Percentiles rank a stretch among this genome's conserved stretches.
These are phyloP conservation scores for Aspergillus aculeatinus DNA, from an alignment of 2,329 filamentous ascomycete genomes.

Conservation along the genomic window DNA sequence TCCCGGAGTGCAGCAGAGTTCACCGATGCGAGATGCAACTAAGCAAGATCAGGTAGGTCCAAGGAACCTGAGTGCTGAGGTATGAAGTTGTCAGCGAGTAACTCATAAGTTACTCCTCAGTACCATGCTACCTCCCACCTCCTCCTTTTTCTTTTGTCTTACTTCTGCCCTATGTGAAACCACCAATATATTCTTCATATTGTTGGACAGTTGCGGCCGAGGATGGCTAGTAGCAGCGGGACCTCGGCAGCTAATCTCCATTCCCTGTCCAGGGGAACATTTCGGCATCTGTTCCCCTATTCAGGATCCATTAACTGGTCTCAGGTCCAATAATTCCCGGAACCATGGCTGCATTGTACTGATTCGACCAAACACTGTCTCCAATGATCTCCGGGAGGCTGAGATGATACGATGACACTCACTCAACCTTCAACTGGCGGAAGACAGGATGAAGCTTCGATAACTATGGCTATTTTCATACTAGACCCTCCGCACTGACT, in stretches of 20 bases:
- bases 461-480: neutral
- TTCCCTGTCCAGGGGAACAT: neutral
- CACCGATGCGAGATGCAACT: neutral
- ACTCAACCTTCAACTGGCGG: neutral
- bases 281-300: constrained; percentile 8
- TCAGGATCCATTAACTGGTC: constrained; percentile 5
- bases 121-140: neutral
- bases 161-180: neutral
- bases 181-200: neutral
- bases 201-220: neutral
- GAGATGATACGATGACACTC: neutral
- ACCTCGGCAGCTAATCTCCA: constrained; percentile 4
- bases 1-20: neutral
- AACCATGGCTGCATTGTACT: neutral
- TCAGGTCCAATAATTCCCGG: neutral
- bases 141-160: neutral
- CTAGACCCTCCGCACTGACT: neutral
- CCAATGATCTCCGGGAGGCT: neutral
- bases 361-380: neutral
- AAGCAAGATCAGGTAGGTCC: neutral
- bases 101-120: too few relatives aligned
- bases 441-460: neutral
- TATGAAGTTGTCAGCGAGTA: neutral
- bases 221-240: neutral
- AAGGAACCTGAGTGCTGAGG: neutral